Conservation (phyloP, 331 rosid species). For the Acacia concinna region DNA sequence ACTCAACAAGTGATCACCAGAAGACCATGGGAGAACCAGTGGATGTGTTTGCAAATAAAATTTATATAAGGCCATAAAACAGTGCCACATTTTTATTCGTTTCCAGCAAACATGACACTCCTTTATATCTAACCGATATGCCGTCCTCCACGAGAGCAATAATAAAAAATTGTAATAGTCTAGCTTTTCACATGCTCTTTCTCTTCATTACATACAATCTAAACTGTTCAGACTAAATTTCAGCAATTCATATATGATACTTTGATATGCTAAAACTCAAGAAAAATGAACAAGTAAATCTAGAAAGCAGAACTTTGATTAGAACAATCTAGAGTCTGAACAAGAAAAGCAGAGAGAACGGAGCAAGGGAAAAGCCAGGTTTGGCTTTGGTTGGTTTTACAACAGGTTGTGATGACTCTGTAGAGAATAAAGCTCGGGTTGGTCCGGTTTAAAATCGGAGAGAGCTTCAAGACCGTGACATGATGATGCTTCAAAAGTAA, state of each 20-base stretch:
- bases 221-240: not conserved
- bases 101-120: too few species aligned
- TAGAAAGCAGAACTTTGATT: not conserved
- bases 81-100: not conserved
- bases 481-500: slow-evolving; percentile 9
- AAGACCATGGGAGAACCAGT: not conserved
- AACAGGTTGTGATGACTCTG: not conserved
- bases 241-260: not conserved
- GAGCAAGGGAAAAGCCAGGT: not conserved
- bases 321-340: not conserved
- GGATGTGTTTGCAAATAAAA: accelerated
- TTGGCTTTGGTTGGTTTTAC: slow-evolving; percentile 14
- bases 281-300: not conserved
- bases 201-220: not conserved
- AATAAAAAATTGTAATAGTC: too few species aligned
- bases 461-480: not conserved
- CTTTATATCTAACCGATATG: too few species aligned
- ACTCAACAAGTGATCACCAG: not conserved
- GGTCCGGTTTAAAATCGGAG: too few species aligned
- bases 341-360: not conserved
- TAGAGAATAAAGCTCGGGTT: not conserved
- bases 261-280: not conserved
- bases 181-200: not conserved
- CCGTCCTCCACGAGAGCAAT: too few species aligned
- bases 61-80: not conserved